Conservation (phyloP, 768 basidiomycete genomes). For the Boletus subparvulus region DNA sequence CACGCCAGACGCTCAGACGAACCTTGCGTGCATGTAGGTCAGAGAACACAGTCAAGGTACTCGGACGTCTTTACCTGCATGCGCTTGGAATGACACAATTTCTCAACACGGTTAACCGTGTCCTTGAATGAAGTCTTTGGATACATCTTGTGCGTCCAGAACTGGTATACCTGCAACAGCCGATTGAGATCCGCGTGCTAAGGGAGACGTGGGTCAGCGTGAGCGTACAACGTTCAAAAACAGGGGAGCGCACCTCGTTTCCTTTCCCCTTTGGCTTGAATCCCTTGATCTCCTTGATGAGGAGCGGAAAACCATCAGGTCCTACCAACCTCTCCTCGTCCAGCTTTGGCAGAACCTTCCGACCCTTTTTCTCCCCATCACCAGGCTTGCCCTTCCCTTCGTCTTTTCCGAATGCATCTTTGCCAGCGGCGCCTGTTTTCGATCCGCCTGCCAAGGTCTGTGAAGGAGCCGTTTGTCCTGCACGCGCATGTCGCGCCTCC, state of each 20-base stretch:
- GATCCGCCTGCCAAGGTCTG: constrained; percentile 51
- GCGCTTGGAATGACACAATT: constrained; percentile 78
- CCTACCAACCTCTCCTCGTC: constrained; percentile 78
- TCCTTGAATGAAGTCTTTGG: constrained; percentile 87
- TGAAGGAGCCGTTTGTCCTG: constrained; percentile 36
- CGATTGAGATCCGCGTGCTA: constrained; percentile 81
- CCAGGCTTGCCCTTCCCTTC: constrained; percentile 9
- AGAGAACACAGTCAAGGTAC: neutral
- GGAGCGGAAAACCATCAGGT: constrained; percentile 71
- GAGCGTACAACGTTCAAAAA: neutral
- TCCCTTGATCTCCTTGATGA: constrained; percentile 73
- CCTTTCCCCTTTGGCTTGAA: constrained; percentile 89
- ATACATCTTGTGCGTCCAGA: constrained; percentile 93
- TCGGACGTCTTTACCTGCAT: constrained; percentile 64
- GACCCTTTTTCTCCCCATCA: constrained; percentile 31
- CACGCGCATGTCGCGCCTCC: constrained; percentile 43
- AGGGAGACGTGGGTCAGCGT: neutral
- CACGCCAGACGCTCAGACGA: constrained; percentile 72
- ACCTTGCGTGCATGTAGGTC: constrained; percentile 44
- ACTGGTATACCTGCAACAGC: constrained; percentile 82
- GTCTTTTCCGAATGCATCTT: constrained; percentile 6
- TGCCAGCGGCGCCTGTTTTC: constrained; percentile 23
- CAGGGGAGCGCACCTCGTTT: constrained; percentile 62
- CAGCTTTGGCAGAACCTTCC: constrained; percentile 49
- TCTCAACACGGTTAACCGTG: constrained; percentile 84